Evolutionary conservation across 192 early-diverging fungal genomes (phyloP), one percentile per base, ranked within the genome.

Genomic region (Kappamyces sp.): DNA sequence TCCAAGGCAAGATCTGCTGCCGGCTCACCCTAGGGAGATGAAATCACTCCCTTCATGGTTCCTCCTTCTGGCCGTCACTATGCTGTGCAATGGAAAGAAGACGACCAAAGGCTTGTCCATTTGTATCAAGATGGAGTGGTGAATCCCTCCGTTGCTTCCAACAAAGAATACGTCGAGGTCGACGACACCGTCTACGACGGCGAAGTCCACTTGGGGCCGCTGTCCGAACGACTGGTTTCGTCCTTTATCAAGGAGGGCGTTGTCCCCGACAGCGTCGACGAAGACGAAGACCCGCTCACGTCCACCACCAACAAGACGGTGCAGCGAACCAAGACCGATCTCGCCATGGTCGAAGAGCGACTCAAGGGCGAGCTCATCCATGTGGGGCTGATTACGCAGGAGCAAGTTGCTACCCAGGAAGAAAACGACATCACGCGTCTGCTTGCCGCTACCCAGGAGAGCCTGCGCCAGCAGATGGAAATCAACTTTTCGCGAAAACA

Each of bases 41-140:
- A 80, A 36, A 71, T 84, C 7, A 84, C 83, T 35, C 79, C 81
- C 22, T 90, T 84, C 67, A 66, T 85, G 43, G 83, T 90, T 46
- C 91, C 95, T n/a, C 76, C 81, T 6, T 75, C 92, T 1, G 93
- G 93, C 7, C 78, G 71, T 32, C 80, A 83, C 58, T 96, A 92
- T 59, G 65, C 72, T 11, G 77, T 73, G 39, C 78, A 79, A 60
- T 76, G 78, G 73, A 62, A 67, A 14, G 80, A 76, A 29, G 78
- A 86, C 40, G 80, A 69, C 57, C 84, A 39, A 64, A 47, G n/a
- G 84, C 45, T 34, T 30, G 40, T 51, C 47, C 38, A 9, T n/a
- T 64, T n/a, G 3, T 40, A 37, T 4, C 11, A 66, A 2, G 37
- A 62, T 22, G 57, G 45, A 2, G 57, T 47, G 31, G 15, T 45